Evolutionary conservation across 768 basidiomycete species (phyloP).

Genomic region (Termitomyces sp.): DNA sequence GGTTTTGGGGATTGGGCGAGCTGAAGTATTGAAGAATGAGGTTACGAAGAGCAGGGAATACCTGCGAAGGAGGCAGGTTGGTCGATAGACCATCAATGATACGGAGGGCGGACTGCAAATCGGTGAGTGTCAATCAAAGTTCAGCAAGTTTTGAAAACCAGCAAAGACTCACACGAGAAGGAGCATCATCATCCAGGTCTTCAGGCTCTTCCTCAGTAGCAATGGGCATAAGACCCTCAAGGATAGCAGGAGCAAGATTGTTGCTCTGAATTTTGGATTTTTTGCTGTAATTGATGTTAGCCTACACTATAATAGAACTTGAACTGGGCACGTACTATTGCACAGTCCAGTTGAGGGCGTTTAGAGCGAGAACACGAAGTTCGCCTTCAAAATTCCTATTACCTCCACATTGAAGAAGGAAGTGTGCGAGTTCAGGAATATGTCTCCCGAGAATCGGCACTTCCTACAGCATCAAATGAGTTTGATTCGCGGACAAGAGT

Average conservation of each 20-base stretch:
- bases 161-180: slow-evolving; percentile 66
- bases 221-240: slow-evolving; percentile 91
- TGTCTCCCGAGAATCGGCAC: slow-evolving; percentile 88
- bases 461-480: slow-evolving; percentile 48
- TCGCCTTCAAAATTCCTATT: slow-evolving; percentile 72
- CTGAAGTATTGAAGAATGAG: slow-evolving; percentile 83
- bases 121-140: background rate
- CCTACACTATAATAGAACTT: background rate
- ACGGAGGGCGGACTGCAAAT: slow-evolving; percentile 77
- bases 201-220: slow-evolving; percentile 92
- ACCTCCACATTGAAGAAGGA: slow-evolving; percentile 80
- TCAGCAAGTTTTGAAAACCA: background rate
- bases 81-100: slow-evolving; percentile 92
- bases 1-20: slow-evolving; percentile 68
- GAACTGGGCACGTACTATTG: slow-evolving; percentile 64
- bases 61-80: slow-evolving; percentile 87
- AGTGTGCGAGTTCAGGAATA: slow-evolving; percentile 80
- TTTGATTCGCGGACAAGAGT: background rate
- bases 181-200: slow-evolving; percentile 89
- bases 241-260: slow-evolving; percentile 76
- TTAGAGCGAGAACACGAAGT: slow-evolving; percentile 85
- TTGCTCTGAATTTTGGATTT: slow-evolving; percentile 91
- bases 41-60: slow-evolving; percentile 85
- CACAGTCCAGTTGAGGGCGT: slow-evolving; percentile 94
- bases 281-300: slow-evolving; percentile 53